Conservation (phyloP, 768 basidiomycete genomes). For the Termitomyces sp. region DNA sequence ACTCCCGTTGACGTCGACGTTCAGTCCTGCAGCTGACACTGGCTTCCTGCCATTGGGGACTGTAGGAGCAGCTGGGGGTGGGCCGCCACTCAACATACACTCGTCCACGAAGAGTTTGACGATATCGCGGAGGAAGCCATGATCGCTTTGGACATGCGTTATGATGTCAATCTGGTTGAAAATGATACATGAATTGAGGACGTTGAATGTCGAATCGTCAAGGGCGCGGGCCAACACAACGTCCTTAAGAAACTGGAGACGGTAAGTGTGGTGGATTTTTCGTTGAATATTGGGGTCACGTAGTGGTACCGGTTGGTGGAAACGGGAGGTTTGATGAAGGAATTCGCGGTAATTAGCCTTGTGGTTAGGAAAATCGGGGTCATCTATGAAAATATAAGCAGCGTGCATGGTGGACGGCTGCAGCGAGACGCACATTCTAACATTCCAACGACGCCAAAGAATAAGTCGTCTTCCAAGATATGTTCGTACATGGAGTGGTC, state of each 20-base stretch:
- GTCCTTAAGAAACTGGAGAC: constrained; percentile 95
- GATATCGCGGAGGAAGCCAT: constrained; percentile 68
- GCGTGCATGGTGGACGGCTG: constrained; percentile 5
- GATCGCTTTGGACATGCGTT: constrained; percentile 77
- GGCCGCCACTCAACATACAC: constrained; percentile 46
- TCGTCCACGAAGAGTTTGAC: constrained; percentile 73
- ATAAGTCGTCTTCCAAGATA: constrained; percentile 88
- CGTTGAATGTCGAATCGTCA: constrained; percentile 96
- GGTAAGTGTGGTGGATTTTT: constrained; percentile 96
- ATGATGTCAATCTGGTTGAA: constrained; percentile 99
- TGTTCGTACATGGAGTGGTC: constrained; percentile 94
- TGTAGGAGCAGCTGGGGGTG: constrained; percentile 17
- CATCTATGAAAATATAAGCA: constrained; percentile 49
- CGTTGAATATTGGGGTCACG: constrained; percentile 66
- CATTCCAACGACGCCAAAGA: constrained; percentile 91
- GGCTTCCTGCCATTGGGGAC: constrained; percentile 19
- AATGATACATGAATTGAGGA: constrained; percentile 94
- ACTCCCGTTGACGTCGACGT: constrained; percentile 23
- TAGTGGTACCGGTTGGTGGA: constrained; percentile 86
- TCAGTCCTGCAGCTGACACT: constrained; percentile 30
- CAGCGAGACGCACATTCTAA: constrained; percentile 77
- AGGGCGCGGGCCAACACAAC: constrained; percentile 93
- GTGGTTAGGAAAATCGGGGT: constrained; percentile 93
- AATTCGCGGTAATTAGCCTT: constrained; percentile 98
- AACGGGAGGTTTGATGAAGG: constrained; percentile 73